Evolutionary conservation across 192 early-diverging fungal species (phyloP).

Genomic region (Coemansia sp.): DNA sequence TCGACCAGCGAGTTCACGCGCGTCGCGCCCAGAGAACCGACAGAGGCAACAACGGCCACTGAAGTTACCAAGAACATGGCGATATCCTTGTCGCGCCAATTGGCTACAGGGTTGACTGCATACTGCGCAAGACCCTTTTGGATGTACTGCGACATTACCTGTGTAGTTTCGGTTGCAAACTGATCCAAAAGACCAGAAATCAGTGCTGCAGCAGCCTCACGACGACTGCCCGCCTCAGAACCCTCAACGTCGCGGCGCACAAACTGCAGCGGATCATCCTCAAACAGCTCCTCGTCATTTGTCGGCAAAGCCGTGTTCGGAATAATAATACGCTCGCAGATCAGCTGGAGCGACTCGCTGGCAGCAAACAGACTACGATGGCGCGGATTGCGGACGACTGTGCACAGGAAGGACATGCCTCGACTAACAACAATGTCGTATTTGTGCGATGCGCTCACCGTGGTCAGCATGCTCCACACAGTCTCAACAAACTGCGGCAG

Average conservation of each 20-base stretch:
- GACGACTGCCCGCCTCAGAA: constrained; percentile 87
- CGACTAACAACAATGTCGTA: constrained; percentile 87
- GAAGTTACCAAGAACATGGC: constrained; percentile 91
- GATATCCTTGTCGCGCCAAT: constrained; percentile 96
- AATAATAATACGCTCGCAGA: constrained; percentile 89
- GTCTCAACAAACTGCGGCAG: constrained; percentile 83
- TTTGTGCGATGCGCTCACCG: constrained; percentile 64
- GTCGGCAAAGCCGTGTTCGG: constrained; percentile 89
- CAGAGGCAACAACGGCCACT: constrained; percentile 76
- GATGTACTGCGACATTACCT: constrained; percentile 77
- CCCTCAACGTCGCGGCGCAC: constrained; percentile 92
- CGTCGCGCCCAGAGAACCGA: constrained; percentile 79
- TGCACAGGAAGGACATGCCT: constrained; percentile 85
- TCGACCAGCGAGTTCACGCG: constrained; percentile 80
- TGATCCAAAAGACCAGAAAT: constrained; percentile 88
- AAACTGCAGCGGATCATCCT: constrained; percentile 95
- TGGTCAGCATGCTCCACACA: constrained; percentile 85
- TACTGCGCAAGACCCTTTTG: constrained; percentile 70
- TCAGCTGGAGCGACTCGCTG: constrained; percentile 66
- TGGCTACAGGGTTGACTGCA: constrained; percentile 57
- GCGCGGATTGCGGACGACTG: constrained; percentile 73
- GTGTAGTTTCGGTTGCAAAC: constrained; percentile 81
- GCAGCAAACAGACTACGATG: constrained; percentile 73
- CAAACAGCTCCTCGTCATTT: constrained; percentile 91
- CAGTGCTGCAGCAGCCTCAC: constrained; percentile 86